These are phyloP conservation scores for Acacia acuminata DNA, from an alignment of 306 rosid genomes.

Conservation along the genomic window DNA sequence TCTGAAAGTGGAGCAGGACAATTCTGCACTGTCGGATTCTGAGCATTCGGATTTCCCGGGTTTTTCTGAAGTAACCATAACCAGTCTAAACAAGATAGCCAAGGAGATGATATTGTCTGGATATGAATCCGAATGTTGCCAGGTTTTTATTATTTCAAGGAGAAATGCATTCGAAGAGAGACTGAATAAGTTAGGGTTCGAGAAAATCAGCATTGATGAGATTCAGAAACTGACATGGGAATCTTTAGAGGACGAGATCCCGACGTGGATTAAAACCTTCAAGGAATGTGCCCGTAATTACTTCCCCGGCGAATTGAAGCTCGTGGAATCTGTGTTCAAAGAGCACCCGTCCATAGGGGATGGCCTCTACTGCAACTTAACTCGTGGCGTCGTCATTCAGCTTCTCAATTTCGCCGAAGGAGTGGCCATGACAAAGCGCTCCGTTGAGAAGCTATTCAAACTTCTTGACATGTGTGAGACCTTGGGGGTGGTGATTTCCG, in stretches of 20 bases:
- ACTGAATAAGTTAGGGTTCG: conserved; percentile 43
- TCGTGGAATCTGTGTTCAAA: conserved; percentile 36
- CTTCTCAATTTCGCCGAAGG: conserved; percentile 55
- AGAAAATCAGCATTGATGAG: conserved; percentile 58
- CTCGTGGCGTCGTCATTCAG: conserved; percentile 36
- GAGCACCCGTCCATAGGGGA: not conserved
- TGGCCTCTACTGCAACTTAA: conserved; percentile 33
- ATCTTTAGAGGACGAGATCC: conserved; percentile 54
- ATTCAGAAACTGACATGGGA: conserved; percentile 64
- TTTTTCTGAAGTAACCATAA: conserved; percentile 34
- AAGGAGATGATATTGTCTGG: conserved; percentile 45
- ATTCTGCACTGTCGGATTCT: conserved; percentile 19
- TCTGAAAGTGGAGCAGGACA: conserved; percentile 36
- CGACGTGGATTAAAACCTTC: conserved; percentile 46
- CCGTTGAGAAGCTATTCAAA: conserved; percentile 64
- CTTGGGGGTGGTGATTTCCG: conserved; percentile 39
- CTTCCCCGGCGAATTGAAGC: conserved; percentile 41
- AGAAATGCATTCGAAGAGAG: conserved; percentile 45
- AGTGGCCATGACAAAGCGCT: conserved; percentile 52
- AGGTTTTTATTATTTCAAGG: conserved; percentile 40
- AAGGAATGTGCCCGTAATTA: conserved; percentile 39
- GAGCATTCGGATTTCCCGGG: conserved; percentile 45
- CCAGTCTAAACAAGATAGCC: conserved; percentile 41
- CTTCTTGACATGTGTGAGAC: conserved; percentile 62
- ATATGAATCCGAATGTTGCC: conserved; percentile 49